A percentile compares a stretch with the other conserved stretches of the same genome.
Evolutionary conservation across 1,139 yeast genomes (phyloP).

Genomic region (Pichia sp.): DNA sequence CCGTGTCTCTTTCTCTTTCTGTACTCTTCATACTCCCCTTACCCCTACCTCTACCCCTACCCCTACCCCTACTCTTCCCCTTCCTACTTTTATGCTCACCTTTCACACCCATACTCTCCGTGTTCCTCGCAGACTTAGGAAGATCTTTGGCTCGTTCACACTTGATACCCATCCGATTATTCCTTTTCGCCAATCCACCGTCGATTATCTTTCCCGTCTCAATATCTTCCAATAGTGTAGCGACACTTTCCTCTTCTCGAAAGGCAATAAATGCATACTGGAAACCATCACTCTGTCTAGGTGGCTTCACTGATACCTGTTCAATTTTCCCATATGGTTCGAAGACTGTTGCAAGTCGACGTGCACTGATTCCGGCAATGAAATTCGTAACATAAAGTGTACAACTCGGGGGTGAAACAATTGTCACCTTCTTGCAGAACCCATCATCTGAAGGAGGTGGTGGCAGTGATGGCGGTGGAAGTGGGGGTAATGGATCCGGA

Average conservation of each 20-base stretch:
- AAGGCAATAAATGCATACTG: conserved; percentile 73
- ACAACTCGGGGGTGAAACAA: no score
- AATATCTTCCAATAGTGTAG: conserved; percentile 47
- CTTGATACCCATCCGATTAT: conserved; percentile 37
- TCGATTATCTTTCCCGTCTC: conserved; percentile 32
- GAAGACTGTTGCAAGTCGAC: conserved; percentile 60
- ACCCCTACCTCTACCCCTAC: conserved; percentile 3
- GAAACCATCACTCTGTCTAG: conserved; percentile 54
- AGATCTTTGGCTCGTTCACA: conserved; percentile 54
- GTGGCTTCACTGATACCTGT: conserved; percentile 66
- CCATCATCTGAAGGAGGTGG: no score
- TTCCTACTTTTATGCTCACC: neutral
- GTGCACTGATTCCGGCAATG: conserved; percentile 45
- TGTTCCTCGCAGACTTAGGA: conserved; percentile 33
- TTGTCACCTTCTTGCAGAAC: neutral
- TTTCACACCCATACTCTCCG: neutral
- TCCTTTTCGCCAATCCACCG: conserved; percentile 29
- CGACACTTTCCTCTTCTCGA: conserved; percentile 52
- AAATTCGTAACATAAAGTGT: neutral
- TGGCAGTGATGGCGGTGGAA: neutral
- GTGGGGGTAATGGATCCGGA: neutral
- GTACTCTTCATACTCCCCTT: neutral
- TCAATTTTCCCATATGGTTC: conserved; percentile 63
- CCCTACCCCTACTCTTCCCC: no score
- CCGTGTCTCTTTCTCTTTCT: neutral